A percentile compares a stretch with the other conserved stretches of the same genome.
Evolutionary conservation across 2,329 filamentous ascomycete genomes (phyloP).

Genomic region (Colletotrichum trifolii): DNA sequence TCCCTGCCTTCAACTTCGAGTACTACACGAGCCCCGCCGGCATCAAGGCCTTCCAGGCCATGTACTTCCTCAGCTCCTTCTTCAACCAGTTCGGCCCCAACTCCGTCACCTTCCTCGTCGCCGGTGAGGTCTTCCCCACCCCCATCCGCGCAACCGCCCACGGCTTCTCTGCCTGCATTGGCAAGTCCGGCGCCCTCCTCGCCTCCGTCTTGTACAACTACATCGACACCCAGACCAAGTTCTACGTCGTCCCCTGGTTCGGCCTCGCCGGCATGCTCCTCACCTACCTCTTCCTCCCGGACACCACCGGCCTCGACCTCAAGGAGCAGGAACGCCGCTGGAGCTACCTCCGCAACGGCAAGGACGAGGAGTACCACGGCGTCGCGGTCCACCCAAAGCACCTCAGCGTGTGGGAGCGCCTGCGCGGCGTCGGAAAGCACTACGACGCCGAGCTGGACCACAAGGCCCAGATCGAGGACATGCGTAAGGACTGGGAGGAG

Average conservation of each 20-base stretch:
- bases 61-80: conserved; percentile 98
- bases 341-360: conserved; percentile 84
- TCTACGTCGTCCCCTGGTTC: conserved; percentile 95
- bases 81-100: conserved; percentile 99
- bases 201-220: conserved; percentile 95
- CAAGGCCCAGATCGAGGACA: conserved; percentile 85
- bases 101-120: conserved; percentile 94
- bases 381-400: conserved; percentile 92
- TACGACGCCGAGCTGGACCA: conserved; percentile 89
- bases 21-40: conserved; percentile 80
- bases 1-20: conserved; percentile 88
- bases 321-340: conserved; percentile 98
- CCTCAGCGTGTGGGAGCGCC: conserved; percentile 87
- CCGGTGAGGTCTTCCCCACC: conserved; percentile 95
- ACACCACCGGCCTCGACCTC: conserved; percentile 94
- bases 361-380: conserved; percentile 87
- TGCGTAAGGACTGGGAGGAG: conserved; percentile 73
- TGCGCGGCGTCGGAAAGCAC: conserved; percentile 79
- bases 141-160: conserved; percentile 93
- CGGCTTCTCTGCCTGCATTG: conserved; percentile 91
- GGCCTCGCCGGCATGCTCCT: conserved; percentile 87
- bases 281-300: conserved; percentile 89
- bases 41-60: conserved; percentile 92
- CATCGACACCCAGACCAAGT: conserved; percentile 85
- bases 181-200: conserved; percentile 88